Evolutionary conservation across 164 flowering plant species (phyloP).

Genomic region (Nymphaea colorata): DNA sequence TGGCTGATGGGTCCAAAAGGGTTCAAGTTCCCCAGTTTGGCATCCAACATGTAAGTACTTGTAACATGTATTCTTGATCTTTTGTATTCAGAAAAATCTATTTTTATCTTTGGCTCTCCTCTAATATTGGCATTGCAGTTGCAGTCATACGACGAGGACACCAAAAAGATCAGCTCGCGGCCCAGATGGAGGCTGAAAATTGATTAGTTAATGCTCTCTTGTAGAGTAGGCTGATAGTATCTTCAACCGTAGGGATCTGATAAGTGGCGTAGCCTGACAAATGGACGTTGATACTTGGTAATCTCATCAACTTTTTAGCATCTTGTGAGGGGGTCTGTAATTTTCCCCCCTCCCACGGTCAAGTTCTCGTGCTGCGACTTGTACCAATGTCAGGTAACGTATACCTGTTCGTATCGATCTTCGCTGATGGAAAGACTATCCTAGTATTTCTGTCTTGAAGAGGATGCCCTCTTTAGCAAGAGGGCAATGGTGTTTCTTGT

Average conservation of each 20-base stretch:
- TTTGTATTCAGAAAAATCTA: not conserved
- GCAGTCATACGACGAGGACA: not conserved
- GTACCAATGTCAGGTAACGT: not conserved
- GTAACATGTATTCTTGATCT: not conserved
- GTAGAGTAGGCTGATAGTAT: too few species aligned
- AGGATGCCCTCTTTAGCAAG: not conserved
- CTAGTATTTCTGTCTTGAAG: not conserved
- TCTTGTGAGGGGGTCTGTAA: not conserved
- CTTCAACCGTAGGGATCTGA: too few species aligned
- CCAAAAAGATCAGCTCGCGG: not conserved
- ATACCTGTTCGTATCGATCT: not conserved
- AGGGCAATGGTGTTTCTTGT: not conserved
- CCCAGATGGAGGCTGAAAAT: not conserved
- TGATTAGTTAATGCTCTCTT: not conserved
- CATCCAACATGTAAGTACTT: conserved; percentile 27
- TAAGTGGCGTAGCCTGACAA: too few species aligned
- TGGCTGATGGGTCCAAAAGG: conserved; percentile 85
- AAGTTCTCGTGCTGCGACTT: not conserved
- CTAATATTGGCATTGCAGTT: not conserved
- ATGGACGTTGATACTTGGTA: too few species aligned
- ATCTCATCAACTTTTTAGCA: too few species aligned
- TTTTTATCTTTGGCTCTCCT: not conserved
- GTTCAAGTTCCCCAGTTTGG: conserved; percentile 46
- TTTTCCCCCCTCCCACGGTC: not conserved
- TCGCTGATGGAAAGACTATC: not conserved